These are phyloP conservation scores for Geotrichum klebahnii DNA, from an alignment of 1,139 yeast genomes.

Conservation along the genomic window DNA sequence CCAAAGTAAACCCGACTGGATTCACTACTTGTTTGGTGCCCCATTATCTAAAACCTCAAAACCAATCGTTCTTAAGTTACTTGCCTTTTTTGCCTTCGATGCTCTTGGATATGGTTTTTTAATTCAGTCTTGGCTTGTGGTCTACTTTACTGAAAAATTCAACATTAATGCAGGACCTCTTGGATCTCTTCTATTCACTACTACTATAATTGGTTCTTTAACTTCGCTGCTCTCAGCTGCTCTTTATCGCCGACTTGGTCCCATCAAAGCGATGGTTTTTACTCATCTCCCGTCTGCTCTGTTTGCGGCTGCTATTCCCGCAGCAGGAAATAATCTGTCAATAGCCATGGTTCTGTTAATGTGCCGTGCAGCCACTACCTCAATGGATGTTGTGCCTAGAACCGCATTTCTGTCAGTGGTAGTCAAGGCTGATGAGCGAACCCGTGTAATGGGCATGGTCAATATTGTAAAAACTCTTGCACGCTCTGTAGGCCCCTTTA, in stretches of 20 bases:
- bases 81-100: conserved; percentile 65
- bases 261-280: conserved; percentile 68
- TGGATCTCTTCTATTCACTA: conserved; percentile 55
- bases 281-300: conserved; percentile 78
- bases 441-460: conserved; percentile 78
- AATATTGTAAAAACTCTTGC: conserved; percentile 84
- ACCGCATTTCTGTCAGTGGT: conserved; percentile 71
- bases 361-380: conserved; percentile 53
- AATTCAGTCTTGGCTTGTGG: conserved; percentile 85
- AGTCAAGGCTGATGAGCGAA: conserved; percentile 58
- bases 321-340: conserved; percentile 28
- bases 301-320: conserved; percentile 56
- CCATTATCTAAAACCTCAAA: conserved; percentile 24
- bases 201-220: conserved; percentile 57
- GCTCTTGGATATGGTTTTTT: conserved; percentile 85
- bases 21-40: conserved; percentile 20
- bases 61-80: conserved; percentile 33
- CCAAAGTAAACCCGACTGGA: conserved; percentile 3
- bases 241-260: conserved; percentile 65
- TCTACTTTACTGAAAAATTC: conserved; percentile 51
- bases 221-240: conserved; percentile 70
- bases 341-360: conserved; percentile 43
- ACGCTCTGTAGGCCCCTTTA: conserved; percentile 71
- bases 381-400: conserved; percentile 91
- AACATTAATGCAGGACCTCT: conserved; percentile 36